Evolutionary conservation across 2,329 filamentous ascomycete species (phyloP).

Genomic region (Fusarium gaditjirri): DNA sequence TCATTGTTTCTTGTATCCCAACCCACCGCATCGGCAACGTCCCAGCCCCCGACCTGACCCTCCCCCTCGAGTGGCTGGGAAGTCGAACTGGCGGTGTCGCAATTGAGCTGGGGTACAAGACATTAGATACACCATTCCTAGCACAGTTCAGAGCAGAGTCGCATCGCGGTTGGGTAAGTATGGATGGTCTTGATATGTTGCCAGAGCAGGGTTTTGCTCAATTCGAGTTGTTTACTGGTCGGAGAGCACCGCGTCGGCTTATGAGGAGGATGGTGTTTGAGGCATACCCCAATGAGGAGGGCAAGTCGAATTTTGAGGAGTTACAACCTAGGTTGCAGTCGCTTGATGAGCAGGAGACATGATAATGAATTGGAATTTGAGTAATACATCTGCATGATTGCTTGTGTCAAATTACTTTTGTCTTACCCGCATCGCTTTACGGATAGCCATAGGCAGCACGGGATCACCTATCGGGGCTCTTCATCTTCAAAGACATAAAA

Average conservation of each 20-base stretch:
- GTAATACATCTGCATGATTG: background rate
- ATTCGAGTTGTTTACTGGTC: constrained; percentile 82
- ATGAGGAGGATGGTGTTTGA: constrained; percentile 74
- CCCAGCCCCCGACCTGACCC: constrained; percentile 74
- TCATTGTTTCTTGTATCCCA: constrained; percentile 81
- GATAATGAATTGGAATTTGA: constrained; percentile 10
- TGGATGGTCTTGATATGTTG: constrained; percentile 80
- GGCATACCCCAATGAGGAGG: constrained; percentile 57
- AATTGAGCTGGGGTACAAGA: constrained; percentile 79
- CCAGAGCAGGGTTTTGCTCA: constrained; percentile 85
- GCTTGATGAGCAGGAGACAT: constrained; percentile 44
- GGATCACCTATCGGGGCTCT: too few relatives aligned
- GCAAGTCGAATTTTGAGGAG: constrained; percentile 53
- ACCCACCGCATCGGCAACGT: constrained; percentile 72
- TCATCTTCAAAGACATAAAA: too few relatives aligned
- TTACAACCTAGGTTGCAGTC: constrained; percentile 49
- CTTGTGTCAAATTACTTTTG: too few relatives aligned
- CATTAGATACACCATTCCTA: constrained; percentile 76
- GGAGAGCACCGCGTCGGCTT: constrained; percentile 60
- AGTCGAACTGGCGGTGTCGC: constrained; percentile 81
- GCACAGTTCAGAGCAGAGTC: constrained; percentile 71
- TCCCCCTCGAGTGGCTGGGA: constrained; percentile 75
- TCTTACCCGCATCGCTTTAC: too few relatives aligned
- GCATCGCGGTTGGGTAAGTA: constrained; percentile 75
- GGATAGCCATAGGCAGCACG: too few relatives aligned